Evolutionary conservation across 108 stramenopile genomes (phyloP).

Genomic region (Skeletonema marinoi): DNA sequence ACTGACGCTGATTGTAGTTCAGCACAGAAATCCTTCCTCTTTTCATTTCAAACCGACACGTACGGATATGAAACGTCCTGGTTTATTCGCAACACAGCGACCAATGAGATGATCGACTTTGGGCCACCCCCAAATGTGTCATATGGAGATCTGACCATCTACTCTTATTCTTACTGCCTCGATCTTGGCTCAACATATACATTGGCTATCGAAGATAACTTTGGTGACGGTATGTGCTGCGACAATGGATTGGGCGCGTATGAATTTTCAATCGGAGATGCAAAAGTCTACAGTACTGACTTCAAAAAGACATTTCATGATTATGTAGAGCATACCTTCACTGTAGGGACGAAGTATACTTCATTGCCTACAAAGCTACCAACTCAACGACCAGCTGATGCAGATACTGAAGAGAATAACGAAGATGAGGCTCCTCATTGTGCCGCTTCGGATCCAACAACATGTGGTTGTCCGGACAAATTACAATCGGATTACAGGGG

Average conservation of each 20-base stretch:
- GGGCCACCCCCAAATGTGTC: slow-evolving; percentile 27
- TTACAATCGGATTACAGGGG: slow-evolving; percentile 14
- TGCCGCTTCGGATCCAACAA: background rate
- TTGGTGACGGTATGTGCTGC: slow-evolving; percentile 54
- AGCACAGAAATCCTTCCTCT: slow-evolving; percentile 21
- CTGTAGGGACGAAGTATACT: slow-evolving; percentile 27
- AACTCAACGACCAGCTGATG: background rate
- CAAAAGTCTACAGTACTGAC: slow-evolving; percentile 14
- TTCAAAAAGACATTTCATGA: slow-evolving; percentile 39
- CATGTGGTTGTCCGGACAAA: slow-evolving; percentile 17
- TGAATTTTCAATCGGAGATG: slow-evolving; percentile 25
- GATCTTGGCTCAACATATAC: slow-evolving; percentile 25
- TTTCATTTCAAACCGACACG: slow-evolving; percentile 46
- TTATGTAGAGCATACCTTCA: slow-evolving; percentile 47
- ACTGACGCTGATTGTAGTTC: background rate
- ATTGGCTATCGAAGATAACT: slow-evolving; percentile 43
- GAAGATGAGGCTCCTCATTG: background rate
- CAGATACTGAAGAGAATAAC: background rate
- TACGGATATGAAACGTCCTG: slow-evolving; percentile 51
- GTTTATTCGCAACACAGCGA: slow-evolving; percentile 21
- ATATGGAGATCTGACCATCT: slow-evolving; percentile 43
- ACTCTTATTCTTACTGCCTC: slow-evolving; percentile 37
- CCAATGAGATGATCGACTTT: slow-evolving; percentile 5
- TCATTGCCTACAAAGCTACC: slow-evolving; percentile 17
- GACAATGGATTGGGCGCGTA: slow-evolving; percentile 39